Conservation (phyloP, 2,329 filamentous ascomycete species). For the Colletotrichum sublineola region DNA sequence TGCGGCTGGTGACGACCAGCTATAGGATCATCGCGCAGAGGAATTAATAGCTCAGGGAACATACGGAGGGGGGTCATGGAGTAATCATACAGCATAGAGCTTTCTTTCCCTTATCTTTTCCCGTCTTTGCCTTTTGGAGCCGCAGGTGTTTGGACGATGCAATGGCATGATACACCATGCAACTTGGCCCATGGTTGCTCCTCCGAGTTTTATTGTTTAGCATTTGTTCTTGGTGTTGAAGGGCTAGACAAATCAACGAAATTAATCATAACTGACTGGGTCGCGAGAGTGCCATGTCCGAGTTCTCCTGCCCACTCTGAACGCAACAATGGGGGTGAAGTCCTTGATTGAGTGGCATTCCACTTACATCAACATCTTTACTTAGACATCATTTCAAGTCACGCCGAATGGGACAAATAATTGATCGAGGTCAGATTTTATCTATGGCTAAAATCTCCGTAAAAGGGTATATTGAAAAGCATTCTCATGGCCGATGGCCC, state of each 20-base stretch:
- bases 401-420: not conserved
- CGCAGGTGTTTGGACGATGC: not conserved
- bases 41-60: slow-evolving; percentile 6
- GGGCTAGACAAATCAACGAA: not conserved
- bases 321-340: not conserved
- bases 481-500: not conserved
- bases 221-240: not conserved
- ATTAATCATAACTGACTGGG: not conserved
- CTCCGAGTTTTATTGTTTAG: too few species aligned
- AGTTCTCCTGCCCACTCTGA: not conserved
- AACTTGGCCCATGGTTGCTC: not conserved
- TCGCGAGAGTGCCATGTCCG: not conserved
- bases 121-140: not conserved
- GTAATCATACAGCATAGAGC: not conserved
- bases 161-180: not conserved
- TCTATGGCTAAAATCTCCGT: not conserved
- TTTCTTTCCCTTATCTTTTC: not conserved
- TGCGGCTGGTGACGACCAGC: slow-evolving; percentile 65
- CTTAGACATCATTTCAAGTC: not conserved
- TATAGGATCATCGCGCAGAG: slow-evolving; percentile 67
- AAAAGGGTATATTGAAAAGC: slow-evolving; percentile 2
- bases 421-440: not conserved
- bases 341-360: too few species aligned
- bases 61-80: not conserved
- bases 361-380: too few species aligned